Evolutionary conservation across 768 basidiomycete species (phyloP).

Genomic region (Glaciozyma martinii): DNA sequence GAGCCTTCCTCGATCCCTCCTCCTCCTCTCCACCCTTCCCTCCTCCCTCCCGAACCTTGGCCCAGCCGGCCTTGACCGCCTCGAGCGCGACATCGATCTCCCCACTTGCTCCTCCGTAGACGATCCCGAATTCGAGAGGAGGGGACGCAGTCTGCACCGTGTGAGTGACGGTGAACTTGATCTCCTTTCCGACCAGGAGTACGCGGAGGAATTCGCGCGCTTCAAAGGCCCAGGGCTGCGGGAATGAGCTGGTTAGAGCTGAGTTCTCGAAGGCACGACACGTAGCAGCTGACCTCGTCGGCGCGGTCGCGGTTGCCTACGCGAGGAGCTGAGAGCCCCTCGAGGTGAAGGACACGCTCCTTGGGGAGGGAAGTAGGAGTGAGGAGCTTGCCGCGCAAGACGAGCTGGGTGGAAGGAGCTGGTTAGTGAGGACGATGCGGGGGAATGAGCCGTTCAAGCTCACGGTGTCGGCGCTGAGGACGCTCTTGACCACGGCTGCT

Average conservation of each 20-base stretch:
- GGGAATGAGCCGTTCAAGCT: too few relatives aligned
- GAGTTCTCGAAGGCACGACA: conserved; percentile 3
- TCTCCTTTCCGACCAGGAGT: conserved; percentile 78
- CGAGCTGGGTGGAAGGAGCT: conserved; percentile 12
- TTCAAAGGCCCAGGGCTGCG: conserved; percentile 80
- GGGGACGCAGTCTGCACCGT: conserved; percentile 56
- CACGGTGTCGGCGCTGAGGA: too few relatives aligned
- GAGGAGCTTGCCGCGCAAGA: conserved; percentile 24
- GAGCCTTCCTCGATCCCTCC: conserved; percentile 65
- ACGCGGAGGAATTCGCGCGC: conserved; percentile 84
- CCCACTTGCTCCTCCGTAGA: conserved; percentile 47
- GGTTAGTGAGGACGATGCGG: too few relatives aligned
- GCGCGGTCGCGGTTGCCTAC: conserved; percentile 72
- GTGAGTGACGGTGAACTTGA: conserved; percentile 73
- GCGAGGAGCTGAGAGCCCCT: conserved; percentile 74
- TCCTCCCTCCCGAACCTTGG: conserved; percentile 67
- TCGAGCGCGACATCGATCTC: conserved; percentile 66
- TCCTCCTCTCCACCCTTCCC: conserved; percentile 54
- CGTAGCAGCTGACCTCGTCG: conserved; percentile 58
- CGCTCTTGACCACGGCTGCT: too few relatives aligned
- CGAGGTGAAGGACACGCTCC: conserved; percentile 70
- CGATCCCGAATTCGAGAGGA: conserved; percentile 62
- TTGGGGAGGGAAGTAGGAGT: conserved; percentile 7
- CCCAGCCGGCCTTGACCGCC: conserved; percentile 85
- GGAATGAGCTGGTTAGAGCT: not conserved